Base-by-base conservation (phyloP, 176 grass and related monocot genomes). In the Oryza officinalis region DNA sequence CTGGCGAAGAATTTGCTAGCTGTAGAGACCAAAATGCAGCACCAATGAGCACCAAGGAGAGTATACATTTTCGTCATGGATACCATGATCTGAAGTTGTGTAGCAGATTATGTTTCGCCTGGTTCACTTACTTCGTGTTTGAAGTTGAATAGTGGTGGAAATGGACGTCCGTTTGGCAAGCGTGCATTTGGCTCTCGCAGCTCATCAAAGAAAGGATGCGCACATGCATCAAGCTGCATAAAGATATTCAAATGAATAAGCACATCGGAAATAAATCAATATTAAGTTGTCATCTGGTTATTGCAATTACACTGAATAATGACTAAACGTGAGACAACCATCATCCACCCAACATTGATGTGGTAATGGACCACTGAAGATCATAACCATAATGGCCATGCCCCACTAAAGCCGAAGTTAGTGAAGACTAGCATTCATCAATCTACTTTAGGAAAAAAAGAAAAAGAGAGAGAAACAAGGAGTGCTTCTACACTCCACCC, bases 121-220 rank as follows among this genome's bases (percentile, higher is more conserved):
- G n/a, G 72, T 75, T 46, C 33, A 32, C 80, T 84, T 93, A 93
- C 91, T 77, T 90, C 88, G 47, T 93, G 88, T 72, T 90, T 93
- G 88, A 93, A 93, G 54, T 88, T 90, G 69, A 93, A 90, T 15
- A 90, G 81, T 31, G 76, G 85, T 32, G 91, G 85, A 59, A 93
- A 57, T 8, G 84, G 84, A 3, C 90, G 90, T 45, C 90, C 90
- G 20, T 89, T 92, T 65, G 90, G 90, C 76, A 92, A 80, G 41
- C 76, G 81, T 28, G 91, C 81, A 59, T 81, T 93, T 10, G 84
- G 84, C 60, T 93, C 87, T 60, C 91, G 81, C n/a, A 93, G 72
- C 59, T 93, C 91, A 85, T 93, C 87, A 78, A 93, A 93, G 65
- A 93, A 93, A 47, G 91, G 76, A 75, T 93, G 91, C 11, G 87